Percentiles rank a stretch among this genome's conserved stretches.
Evolutionary conservation across 495 filamentous ascomycete species (phyloP).

Genomic region (Penicillium paxilli): DNA sequence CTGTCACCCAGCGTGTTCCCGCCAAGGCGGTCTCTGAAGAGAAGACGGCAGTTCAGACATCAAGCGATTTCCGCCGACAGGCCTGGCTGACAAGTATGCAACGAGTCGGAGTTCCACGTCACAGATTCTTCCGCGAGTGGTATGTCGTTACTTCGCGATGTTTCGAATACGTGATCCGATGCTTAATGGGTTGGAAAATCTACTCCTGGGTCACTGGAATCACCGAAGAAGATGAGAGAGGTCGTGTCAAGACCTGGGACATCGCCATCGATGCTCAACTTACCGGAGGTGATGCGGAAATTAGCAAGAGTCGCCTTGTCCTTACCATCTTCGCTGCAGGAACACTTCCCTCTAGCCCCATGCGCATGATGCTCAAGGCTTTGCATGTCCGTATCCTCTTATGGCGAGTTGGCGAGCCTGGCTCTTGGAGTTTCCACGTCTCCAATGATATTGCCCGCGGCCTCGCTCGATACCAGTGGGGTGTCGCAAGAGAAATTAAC

Average conservation of each 20-base stretch:
- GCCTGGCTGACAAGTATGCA: slow-evolving; percentile 96
- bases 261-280: slow-evolving; percentile 95
- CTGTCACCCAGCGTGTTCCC: slow-evolving; percentile 29
- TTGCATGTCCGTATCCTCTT: slow-evolving; percentile 86
- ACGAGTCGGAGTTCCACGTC: slow-evolving; percentile 88
- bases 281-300: slow-evolving; percentile 87
- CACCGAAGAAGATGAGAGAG: slow-evolving; percentile 82
- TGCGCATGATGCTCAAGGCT: slow-evolving; percentile 87
- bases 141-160: slow-evolving; percentile 78
- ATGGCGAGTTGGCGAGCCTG: slow-evolving; percentile 70
- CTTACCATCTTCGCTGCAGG: slow-evolving; percentile 87
- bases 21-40: slow-evolving; percentile 22
- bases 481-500: slow-evolving; percentile 69
- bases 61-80: slow-evolving; percentile 80
- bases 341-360: slow-evolving; percentile 81
- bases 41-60: slow-evolving; percentile 66
- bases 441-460: slow-evolving; percentile 66
- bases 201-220: slow-evolving; percentile 79
- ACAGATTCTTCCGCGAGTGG: slow-evolving; percentile 81
- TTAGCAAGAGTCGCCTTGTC: slow-evolving; percentile 82
- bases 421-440: slow-evolving; percentile 58
- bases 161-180: slow-evolving; percentile 76
- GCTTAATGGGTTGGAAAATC: slow-evolving; percentile 69
- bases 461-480: slow-evolving; percentile 77
- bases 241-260: slow-evolving; percentile 88